Conservation (phyloP, 2,329 filamentous ascomycete genomes). For the Tolypocladium cylindrosporum region DNA sequence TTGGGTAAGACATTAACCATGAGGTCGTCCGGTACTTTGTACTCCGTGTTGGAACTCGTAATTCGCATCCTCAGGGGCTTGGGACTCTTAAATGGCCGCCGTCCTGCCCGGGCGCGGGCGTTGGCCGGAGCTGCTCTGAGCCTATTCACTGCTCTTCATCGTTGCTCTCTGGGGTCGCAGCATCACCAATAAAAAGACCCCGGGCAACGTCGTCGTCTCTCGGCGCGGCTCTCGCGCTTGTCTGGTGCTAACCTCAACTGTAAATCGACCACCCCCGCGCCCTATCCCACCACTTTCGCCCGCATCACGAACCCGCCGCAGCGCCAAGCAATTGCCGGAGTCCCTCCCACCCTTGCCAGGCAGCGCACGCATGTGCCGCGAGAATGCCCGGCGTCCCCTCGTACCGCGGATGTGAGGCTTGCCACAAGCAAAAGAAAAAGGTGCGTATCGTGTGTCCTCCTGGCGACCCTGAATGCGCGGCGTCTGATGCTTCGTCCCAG, state of each 20-base stretch:
- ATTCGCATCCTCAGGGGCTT: not conserved
- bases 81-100: not conserved
- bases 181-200: too few species aligned
- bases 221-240: not conserved
- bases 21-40: too few species aligned
- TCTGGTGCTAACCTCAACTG: too few species aligned
- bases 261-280: too few species aligned
- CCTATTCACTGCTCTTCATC: too few species aligned
- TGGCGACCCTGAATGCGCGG: not conserved
- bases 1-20: not conserved
- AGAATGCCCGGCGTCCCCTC: constrained; percentile 42
- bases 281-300: too few species aligned
- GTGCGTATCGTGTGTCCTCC: constrained; percentile 15
- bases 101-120: too few species aligned
- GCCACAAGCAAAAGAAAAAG: constrained; percentile 44
- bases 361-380: not conserved
- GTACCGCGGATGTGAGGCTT: constrained; percentile 38
- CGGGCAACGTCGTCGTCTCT: too few species aligned
- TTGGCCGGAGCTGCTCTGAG: too few species aligned
- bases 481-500: constrained; percentile 14
- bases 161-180: too few species aligned
- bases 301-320: not conserved
- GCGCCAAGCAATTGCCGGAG: not conserved
- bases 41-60: not conserved
- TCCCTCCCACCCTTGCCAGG: not conserved